A percentile compares a stretch with the other conserved stretches of the same genome.
Conservation (phyloP, 1,139 yeast genomes). For the Sugiyamaella neomexicana region DNA sequence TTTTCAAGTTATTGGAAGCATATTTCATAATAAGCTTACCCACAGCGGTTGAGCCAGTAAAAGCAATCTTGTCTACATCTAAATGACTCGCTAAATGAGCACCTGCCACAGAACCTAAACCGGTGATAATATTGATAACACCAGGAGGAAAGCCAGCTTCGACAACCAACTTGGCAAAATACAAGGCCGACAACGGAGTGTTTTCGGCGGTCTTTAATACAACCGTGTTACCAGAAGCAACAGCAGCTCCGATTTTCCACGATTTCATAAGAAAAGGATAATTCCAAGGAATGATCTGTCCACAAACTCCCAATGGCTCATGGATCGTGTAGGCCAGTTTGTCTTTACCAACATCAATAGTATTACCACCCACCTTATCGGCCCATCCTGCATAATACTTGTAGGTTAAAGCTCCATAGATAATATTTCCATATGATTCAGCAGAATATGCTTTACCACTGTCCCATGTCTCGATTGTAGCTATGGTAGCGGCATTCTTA, state of each 20-base stretch:
- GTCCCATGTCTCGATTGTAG: slow-evolving; percentile 78
- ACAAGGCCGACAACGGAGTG: slow-evolving; percentile 75
- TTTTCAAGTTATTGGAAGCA: slow-evolving; percentile 73
- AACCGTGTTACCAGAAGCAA: slow-evolving; percentile 75
- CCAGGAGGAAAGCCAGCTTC: slow-evolving; percentile 80
- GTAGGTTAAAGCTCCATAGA: slow-evolving; percentile 54
- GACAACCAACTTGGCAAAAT: slow-evolving; percentile 56
- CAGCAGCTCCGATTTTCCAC: slow-evolving; percentile 81
- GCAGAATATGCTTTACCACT: slow-evolving; percentile 68
- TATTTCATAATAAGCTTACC: slow-evolving; percentile 75
- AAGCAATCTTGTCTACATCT: slow-evolving; percentile 74
- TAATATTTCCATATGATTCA: slow-evolving; percentile 58
- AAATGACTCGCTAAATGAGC: slow-evolving; percentile 69
- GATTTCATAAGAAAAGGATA: slow-evolving; percentile 82
- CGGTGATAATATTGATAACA: slow-evolving; percentile 70
- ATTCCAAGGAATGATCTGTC: slow-evolving; percentile 87
- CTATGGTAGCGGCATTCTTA: slow-evolving; percentile 57
- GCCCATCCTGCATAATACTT: slow-evolving; percentile 83
- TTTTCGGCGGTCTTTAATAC: slow-evolving; percentile 77
- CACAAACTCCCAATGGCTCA: slow-evolving; percentile 81
- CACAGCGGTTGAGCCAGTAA: slow-evolving; percentile 83
- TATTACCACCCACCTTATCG: slow-evolving; percentile 65
- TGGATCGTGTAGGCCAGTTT: slow-evolving; percentile 60
- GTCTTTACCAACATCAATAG: slow-evolving; percentile 62
- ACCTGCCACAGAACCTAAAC: slow-evolving; percentile 71